A percentile compares a stretch with the other conserved stretches of the same genome.
These are phyloP conservation scores for Colletotrichum neosansevieriae DNA, from an alignment of 2,329 filamentous ascomycete genomes.

Conservation along the genomic window DNA sequence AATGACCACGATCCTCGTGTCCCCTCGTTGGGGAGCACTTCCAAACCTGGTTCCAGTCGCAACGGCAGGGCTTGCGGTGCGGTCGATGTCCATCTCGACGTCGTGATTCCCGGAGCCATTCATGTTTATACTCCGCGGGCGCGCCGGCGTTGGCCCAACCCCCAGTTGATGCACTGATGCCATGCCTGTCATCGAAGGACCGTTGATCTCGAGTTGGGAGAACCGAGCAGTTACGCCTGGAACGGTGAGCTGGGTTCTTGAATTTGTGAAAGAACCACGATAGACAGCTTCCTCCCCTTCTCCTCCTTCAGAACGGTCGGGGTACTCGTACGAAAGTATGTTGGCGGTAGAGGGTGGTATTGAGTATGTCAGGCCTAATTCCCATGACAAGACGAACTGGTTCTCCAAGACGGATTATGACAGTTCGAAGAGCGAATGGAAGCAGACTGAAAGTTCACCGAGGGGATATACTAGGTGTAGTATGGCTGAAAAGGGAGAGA, in stretches of 20 bases:
- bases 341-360: slow-evolving; percentile 29
- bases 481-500: slow-evolving; percentile 32
- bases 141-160: slow-evolving; percentile 49
- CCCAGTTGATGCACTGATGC: slow-evolving; percentile 55
- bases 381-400: slow-evolving; percentile 38
- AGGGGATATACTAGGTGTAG: slow-evolving; percentile 21
- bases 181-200: slow-evolving; percentile 44
- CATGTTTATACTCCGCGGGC: slow-evolving; percentile 45
- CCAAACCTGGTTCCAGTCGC: slow-evolving; percentile 57
- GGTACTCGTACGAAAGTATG: slow-evolving; percentile 29
- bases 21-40: slow-evolving; percentile 63
- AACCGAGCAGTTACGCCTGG: slow-evolving; percentile 29
- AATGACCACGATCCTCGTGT: slow-evolving; percentile 72
- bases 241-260: slow-evolving; percentile 8
- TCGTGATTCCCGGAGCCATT: slow-evolving; percentile 44
- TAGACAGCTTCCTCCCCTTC: slow-evolving; percentile 35
- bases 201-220: slow-evolving; percentile 34
- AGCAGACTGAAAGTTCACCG: slow-evolving; percentile 25
- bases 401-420: slow-evolving; percentile 19
- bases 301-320: slow-evolving; percentile 34
- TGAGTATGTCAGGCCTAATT: slow-evolving; percentile 23
- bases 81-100: slow-evolving; percentile 51
- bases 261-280: slow-evolving; percentile 16
- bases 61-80: slow-evolving; percentile 49
- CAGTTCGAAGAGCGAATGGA: slow-evolving; percentile 21